Conservation (phyloP, 208 protist genomes). For the Wallacemonas sp. region DNA sequence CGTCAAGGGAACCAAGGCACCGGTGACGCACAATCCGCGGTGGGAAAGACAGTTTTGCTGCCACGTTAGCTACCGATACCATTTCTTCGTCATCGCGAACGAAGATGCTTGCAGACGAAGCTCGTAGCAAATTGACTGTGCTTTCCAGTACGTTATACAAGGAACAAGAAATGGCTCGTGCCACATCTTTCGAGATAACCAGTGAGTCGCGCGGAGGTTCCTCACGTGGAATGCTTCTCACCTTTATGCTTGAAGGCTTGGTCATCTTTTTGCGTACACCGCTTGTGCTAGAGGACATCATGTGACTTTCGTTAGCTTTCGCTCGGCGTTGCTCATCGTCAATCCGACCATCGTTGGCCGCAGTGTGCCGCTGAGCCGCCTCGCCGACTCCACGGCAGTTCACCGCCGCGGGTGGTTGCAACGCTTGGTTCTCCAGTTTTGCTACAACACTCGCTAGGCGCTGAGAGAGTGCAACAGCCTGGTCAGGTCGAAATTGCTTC, state of each 20-base stretch:
- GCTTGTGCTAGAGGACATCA: neutral
- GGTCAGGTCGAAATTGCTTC: neutral
- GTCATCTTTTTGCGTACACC: conserved; percentile 1
- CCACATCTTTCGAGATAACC: conserved; percentile 67
- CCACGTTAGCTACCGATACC: conserved; percentile 80
- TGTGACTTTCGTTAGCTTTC: neutral
- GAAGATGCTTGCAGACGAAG: conserved; percentile 70
- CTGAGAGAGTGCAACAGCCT: conserved; percentile 1
- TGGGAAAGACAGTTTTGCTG: conserved; percentile 66
- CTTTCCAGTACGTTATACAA: conserved; percentile 85
- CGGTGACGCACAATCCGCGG: conserved; percentile 67
- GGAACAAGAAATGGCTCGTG: conserved; percentile 44
- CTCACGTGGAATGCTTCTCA: conserved; percentile 36
- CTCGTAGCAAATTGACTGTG: conserved; percentile 41
- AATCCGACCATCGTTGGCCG: no score
- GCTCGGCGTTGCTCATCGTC: no score
- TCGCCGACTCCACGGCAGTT: no score
- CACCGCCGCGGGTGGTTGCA: no score
- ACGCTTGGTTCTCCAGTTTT: conserved; percentile 8
- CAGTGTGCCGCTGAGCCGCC: no score
- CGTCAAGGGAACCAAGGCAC: conserved; percentile 65
- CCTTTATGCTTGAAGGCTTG: conserved; percentile 47
- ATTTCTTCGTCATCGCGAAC: conserved; percentile 73
- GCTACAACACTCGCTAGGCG: neutral
- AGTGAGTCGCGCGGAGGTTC: conserved; percentile 21